phyloP scores from a whole-genome alignment of 1,284 basidiomycete genomes.

The Leccinum solheimii region DNA sequence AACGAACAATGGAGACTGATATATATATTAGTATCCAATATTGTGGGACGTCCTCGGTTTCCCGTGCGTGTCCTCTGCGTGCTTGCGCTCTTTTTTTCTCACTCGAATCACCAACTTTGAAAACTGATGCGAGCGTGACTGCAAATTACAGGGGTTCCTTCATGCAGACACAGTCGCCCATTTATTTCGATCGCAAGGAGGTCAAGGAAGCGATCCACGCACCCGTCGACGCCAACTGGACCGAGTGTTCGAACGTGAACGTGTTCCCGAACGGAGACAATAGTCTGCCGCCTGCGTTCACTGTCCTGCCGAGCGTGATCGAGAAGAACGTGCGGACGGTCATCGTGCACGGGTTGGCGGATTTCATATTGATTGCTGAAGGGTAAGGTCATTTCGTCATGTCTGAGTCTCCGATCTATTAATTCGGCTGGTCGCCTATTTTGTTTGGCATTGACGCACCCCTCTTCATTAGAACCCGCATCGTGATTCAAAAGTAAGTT shows the following conservation, averaged over 20 bases:
- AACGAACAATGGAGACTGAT: not conserved
- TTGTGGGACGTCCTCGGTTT: not conserved
- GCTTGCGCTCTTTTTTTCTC: not conserved
- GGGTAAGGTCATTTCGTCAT: slow-evolving; percentile 49
- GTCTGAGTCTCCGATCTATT: not conserved
- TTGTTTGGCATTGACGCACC: not conserved
- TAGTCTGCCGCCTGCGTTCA: slow-evolving; percentile 61
- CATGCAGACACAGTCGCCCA: not conserved
- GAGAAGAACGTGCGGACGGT: slow-evolving; percentile 71
- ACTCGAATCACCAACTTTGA: not conserved
- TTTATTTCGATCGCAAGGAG: not conserved
- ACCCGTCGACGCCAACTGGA: slow-evolving; percentile 60
- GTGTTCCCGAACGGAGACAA: slow-evolving; percentile 64
- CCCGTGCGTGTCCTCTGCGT: not conserved
- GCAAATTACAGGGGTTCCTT: not conserved
- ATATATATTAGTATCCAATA: slow-evolving; percentile 36
- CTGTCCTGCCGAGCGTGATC: slow-evolving; percentile 70
- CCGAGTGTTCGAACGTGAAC: slow-evolving; percentile 57
- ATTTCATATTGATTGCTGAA: slow-evolving; percentile 70
- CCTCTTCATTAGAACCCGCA: slow-evolving; percentile 49
- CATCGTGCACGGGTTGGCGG: slow-evolving; percentile 70
- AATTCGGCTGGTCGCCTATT: not conserved
- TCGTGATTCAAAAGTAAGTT: slow-evolving; percentile 67
- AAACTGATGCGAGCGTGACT: not conserved
- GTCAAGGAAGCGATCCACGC: slow-evolving; percentile 74